Conservation (phyloP, 2,329 filamentous ascomycete genomes). For the Aspergillus fijiensis region DNA sequence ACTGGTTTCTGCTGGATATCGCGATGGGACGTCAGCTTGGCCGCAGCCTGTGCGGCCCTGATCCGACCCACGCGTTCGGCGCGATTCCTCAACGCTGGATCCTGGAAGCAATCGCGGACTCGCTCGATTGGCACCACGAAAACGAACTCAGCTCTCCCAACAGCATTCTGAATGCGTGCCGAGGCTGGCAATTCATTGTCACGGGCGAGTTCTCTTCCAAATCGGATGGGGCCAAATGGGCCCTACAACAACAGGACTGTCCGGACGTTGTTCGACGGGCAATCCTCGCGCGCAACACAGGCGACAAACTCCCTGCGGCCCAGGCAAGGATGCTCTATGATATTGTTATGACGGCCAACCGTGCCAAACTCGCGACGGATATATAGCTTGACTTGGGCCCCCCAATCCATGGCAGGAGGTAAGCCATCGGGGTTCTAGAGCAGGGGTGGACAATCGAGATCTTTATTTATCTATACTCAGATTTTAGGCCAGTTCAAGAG, state of each 20-base stretch:
- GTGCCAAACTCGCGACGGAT: too few relatives aligned
- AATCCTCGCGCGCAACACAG: conserved; percentile 16
- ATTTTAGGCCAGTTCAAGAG: not conserved
- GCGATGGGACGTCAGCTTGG: conserved; percentile 17
- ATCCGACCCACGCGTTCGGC: conserved; percentile 13
- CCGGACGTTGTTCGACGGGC: conserved; percentile 16
- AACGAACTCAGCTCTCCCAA: conserved; percentile 17
- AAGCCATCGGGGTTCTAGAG: not conserved
- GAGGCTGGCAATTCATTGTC: conserved; percentile 16
- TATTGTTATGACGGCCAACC: conserved; percentile 9
- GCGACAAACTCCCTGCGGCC: conserved; percentile 12
- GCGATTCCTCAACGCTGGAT: conserved; percentile 15
- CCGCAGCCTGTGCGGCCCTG: conserved; percentile 13
- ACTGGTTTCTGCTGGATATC: conserved; percentile 18
- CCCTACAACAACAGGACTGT: conserved; percentile 16
- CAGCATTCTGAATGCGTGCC: conserved; percentile 16
- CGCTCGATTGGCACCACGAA: conserved; percentile 15
- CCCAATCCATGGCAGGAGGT: not conserved
- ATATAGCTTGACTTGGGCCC: not conserved
- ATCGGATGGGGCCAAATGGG: conserved; percentile 17
- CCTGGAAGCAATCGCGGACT: conserved; percentile 13
- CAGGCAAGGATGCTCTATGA: conserved; percentile 15
- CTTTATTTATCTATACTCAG: not conserved
- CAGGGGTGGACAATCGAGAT: not conserved
- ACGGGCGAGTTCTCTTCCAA: conserved; percentile 14